These are phyloP conservation scores for Euphrasia confusa DNA, from an alignment of 257 asterid genomes.

Conservation along the genomic window DNA sequence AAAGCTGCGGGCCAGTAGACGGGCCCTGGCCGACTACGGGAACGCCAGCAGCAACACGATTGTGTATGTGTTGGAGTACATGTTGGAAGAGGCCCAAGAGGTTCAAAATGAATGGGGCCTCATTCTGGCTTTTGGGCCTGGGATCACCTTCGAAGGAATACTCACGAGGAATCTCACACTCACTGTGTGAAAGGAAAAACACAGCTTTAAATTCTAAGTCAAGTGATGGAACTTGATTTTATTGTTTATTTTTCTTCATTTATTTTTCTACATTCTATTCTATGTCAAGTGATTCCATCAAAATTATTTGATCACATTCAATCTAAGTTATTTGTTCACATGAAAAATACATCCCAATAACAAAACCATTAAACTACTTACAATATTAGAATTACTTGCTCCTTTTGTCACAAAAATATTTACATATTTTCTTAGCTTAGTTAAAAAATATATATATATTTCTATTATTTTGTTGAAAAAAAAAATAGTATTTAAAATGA, in stretches of 20 bases:
- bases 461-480: no score
- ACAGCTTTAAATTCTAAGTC: no score
- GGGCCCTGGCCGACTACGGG: slow-evolving; percentile 86
- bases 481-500: no score
- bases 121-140: slow-evolving; percentile 92
- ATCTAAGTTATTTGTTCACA: no score
- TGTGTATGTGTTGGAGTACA: slow-evolving; percentile 78
- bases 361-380: no score
- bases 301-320: no score
- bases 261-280: not conserved
- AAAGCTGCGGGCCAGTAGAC: slow-evolving; percentile 65
- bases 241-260: not conserved
- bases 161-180: slow-evolving; percentile 57
- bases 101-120: slow-evolving; percentile 67
- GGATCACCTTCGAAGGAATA: slow-evolving; percentile 92
- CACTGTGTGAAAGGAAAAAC: not conserved
- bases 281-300: no score
- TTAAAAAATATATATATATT: no score
- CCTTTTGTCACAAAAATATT: no score
- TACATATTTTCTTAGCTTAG: no score
- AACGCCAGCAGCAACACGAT: slow-evolving; percentile 91
- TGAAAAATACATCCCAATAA: no score
- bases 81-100: slow-evolving; percentile 37
- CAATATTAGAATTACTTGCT: no score
- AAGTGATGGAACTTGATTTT: not conserved